Evolutionary conservation across 768 basidiomycete genomes (phyloP).

Genomic region (Coprinellus aureogranulatus): DNA sequence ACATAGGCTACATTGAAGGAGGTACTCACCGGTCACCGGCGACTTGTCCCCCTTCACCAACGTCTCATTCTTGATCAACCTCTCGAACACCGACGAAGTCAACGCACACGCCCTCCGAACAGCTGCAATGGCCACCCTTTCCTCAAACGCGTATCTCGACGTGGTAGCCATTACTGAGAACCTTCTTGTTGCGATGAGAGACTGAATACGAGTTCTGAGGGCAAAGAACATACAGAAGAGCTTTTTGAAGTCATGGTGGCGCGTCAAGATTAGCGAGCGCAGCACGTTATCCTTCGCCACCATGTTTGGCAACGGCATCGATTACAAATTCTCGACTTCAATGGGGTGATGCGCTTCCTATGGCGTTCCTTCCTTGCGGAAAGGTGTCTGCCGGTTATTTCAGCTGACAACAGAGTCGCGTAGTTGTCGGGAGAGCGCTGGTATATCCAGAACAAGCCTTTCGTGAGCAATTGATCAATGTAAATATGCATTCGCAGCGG

Average conservation of each 20-base stretch:
- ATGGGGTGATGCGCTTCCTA: too few species aligned
- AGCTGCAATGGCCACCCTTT: conserved; percentile 79
- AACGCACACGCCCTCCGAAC: conserved; percentile 83
- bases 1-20: neutral
- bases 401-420: too few species aligned
- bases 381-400: too few species aligned
- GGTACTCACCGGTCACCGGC: conserved; percentile 73
- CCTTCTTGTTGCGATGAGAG: neutral
- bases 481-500: too few species aligned
- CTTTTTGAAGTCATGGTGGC: neutral
- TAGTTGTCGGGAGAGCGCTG: too few species aligned
- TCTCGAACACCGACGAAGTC: conserved; percentile 83
- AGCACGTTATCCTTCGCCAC: neutral
- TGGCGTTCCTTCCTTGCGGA: too few species aligned
- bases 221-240: neutral
- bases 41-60: conserved; percentile 89
- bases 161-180: conserved; percentile 11
- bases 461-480: too few species aligned
- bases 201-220: neutral
- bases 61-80: conserved; percentile 80
- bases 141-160: conserved; percentile 55
- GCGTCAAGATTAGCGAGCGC: neutral
- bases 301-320: neutral
- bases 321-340: neutral
- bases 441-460: too few species aligned